Conservation (phyloP, 1,139 yeast genomes). For the Protomyces gravidus region DNA sequence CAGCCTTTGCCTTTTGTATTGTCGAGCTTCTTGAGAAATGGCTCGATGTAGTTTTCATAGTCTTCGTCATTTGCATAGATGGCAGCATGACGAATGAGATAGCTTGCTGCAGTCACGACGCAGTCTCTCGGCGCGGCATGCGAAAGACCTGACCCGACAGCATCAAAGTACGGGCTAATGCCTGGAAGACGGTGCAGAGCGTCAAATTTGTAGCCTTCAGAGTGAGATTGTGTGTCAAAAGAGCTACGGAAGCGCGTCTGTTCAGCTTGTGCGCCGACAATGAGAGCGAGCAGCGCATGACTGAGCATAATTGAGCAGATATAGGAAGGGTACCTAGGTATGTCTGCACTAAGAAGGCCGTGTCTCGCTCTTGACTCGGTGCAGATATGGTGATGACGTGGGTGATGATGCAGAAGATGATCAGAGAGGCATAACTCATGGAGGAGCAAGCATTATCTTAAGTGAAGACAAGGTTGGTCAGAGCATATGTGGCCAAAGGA, state of each 20-base stretch:
- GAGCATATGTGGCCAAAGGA: too few species aligned
- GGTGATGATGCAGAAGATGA: too few species aligned
- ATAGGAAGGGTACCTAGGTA: too few species aligned
- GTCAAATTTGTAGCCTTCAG: conserved; percentile 22
- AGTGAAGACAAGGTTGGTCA: too few species aligned
- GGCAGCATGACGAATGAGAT: conserved; percentile 24
- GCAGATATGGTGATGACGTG: too few species aligned
- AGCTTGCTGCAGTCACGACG: conserved; percentile 21
- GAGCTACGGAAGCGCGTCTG: conserved; percentile 19
- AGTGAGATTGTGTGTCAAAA: conserved; percentile 7
- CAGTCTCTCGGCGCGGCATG: conserved; percentile 24
- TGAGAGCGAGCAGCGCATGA: background rate
- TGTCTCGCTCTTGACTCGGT: too few species aligned
- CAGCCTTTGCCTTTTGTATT: conserved; percentile 11
- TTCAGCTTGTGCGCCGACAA: conserved; percentile 3
- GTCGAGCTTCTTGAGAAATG: conserved; percentile 13
- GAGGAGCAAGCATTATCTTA: too few species aligned
- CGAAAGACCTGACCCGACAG: conserved; percentile 14
- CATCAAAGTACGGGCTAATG: conserved; percentile 25
- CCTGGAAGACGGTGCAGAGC: conserved; percentile 24
- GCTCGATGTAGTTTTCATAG: conserved; percentile 22
- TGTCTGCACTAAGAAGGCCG: too few species aligned
- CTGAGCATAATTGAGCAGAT: background rate
- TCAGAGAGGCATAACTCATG: too few species aligned
- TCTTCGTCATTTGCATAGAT: conserved; percentile 27